Base-by-base conservation (phyloP, 2,329 filamentous ascomycete species). In the Neonectria ditissima region DNA sequence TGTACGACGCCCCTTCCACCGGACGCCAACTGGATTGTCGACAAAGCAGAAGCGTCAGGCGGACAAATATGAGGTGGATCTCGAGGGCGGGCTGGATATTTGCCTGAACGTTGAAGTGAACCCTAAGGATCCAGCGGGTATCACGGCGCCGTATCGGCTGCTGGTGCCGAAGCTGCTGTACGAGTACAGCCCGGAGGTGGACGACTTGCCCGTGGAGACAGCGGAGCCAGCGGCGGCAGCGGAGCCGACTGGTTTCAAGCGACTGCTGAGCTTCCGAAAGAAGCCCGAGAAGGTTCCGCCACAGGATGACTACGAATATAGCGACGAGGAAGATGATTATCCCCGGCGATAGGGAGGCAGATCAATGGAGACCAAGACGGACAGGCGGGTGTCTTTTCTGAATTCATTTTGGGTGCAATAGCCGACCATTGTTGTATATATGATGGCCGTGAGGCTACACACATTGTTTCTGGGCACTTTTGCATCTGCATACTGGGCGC, bases 91-190 rank as follows among this genome's bases (percentile, higher is more conserved):
- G 0, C 82, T 99, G 10, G 94, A 97, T 69, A 90, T 99, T 37
- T 92, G 89, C 54, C 80, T 99, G 45, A 97, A 97, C 72, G 89
- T 97, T 66, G 96, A 99, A 80, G 89, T 97, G 65, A 94, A 91
- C 72, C 87, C 92, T 47, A 89, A 88, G 66, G 94, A 99, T 72
- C 95, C 96, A 1, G 86, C 92, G 0, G 97, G 96, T 14, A 93
- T 93, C 67, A 99, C 96, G 0, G 87, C 89, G 54, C 93, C 94
- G 9, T 99, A 99, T 77, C 86, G 93, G 41, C 81, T 99, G 5
- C 85, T 98, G 2, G 90, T 99, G 5, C 96, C 97, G 11, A 88
- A 89, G 56, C 81, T 99, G 55, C 86, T 84, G 78, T 90, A 89
- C 61, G 84, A 87, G 55, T 84, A 86, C 64, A 76, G 80, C 16